Conservation (phyloP, 148 eudicot genomes). For the Pharnaceum exiguum region DNA sequence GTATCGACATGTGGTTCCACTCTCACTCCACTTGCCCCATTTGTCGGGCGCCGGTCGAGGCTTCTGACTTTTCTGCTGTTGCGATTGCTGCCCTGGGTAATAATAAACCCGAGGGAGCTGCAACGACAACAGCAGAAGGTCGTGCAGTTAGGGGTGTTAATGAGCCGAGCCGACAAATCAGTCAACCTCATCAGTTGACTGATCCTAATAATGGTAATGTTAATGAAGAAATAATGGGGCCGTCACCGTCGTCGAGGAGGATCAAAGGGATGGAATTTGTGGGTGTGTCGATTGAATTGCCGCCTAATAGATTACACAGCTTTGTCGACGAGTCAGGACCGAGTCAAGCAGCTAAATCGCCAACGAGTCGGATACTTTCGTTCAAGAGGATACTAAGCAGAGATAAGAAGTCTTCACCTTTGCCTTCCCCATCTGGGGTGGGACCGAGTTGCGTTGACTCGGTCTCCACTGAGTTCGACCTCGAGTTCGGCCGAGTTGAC, state of each 20-base stretch:
- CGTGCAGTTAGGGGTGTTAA: constrained; percentile 21
- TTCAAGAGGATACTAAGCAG: constrained; percentile 58
- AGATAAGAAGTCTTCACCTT: constrained; percentile 32
- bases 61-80: constrained; percentile 13
- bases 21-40: constrained; percentile 85
- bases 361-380: constrained; percentile 49
- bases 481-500: constrained; percentile 43
- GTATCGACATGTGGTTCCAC: constrained; percentile 91
- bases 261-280: constrained; percentile 37
- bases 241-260: constrained; percentile 26
- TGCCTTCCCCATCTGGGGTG: constrained; percentile 21
- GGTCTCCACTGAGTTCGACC: constrained; percentile 33
- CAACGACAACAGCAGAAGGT: background rate
- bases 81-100: too few relatives aligned
- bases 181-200: constrained; percentile 14
- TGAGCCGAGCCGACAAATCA: constrained; percentile 2
- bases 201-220: background rate
- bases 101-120: background rate
- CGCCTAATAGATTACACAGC: constrained; percentile 41
- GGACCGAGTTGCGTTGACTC: constrained; percentile 30
- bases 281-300: constrained; percentile 54
- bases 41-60: constrained; percentile 72
- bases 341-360: constrained; percentile 60
- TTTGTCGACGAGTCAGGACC: constrained; percentile 35
- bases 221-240: background rate